phyloP scores from a whole-genome alignment of 1,284 basidiomycete species.

The Trichosporon sp. region DNA sequence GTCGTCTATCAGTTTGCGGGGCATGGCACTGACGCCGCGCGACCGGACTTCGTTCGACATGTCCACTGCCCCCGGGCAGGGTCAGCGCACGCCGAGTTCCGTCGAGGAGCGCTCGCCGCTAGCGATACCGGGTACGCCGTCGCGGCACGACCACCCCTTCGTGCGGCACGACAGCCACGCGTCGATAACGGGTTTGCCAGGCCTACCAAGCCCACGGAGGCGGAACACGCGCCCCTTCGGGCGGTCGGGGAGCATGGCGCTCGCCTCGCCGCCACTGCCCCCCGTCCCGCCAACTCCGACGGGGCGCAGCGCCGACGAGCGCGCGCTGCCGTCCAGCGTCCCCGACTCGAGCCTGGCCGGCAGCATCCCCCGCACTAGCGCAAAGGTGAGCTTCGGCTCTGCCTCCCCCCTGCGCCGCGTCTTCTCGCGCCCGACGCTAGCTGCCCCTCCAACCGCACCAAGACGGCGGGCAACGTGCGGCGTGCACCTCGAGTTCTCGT shows the following conservation, averaged over 20 bases:
- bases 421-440: neutral
- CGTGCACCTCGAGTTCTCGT: conserved; percentile 25
- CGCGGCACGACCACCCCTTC: neutral
- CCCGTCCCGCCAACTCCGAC: neutral
- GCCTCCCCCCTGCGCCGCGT: conserved; percentile 25
- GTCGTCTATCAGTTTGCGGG: conserved; percentile 30
- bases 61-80: neutral
- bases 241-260: neutral
- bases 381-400: conserved; percentile 27
- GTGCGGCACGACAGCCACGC: neutral
- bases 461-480: conserved; percentile 18
- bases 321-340: neutral
- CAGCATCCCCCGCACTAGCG: neutral
- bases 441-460: neutral
- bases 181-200: neutral
- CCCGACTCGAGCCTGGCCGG: neutral
- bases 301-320: neutral
- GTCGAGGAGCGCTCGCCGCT: conserved; percentile 13
- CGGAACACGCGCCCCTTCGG: conserved; percentile 4
- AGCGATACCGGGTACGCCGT: conserved; percentile 13
- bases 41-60: conserved; percentile 35
- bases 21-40: conserved; percentile 33
- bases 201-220: neutral
- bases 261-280: neutral
- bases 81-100: neutral